Conservation (phyloP, 495 filamentous ascomycete genomes). For the Friedmanniomyces endolithicus region DNA sequence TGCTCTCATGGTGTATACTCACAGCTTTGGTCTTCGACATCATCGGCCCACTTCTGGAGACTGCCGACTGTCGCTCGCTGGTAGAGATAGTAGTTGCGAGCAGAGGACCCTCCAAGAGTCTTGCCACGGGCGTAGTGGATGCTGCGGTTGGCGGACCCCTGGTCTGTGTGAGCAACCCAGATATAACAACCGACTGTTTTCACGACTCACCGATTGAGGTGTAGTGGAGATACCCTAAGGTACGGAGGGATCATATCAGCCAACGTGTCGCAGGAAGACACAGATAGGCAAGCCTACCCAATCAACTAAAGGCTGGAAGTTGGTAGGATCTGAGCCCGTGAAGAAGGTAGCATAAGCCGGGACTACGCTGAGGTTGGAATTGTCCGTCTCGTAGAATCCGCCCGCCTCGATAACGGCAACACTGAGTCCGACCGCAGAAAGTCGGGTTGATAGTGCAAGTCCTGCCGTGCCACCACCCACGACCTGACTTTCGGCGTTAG, state of each 20-base stretch:
- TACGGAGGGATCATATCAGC: not conserved
- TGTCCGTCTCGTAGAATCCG: constrained; percentile 13
- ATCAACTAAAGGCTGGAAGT: constrained; percentile 18
- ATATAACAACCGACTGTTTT: not conserved
- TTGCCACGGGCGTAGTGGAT: constrained; percentile 21
- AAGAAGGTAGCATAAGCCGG: not conserved
- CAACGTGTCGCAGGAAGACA: not conserved
- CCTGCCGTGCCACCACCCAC: not conserved
- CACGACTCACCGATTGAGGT: not conserved
- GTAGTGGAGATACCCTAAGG: not conserved
- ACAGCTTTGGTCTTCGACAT: constrained; percentile 42
- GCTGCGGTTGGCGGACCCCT: not conserved
- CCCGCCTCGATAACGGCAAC: constrained; percentile 18
- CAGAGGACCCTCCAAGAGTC: constrained; percentile 21
- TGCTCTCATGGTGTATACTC: not conserved
- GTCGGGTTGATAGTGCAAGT: not conserved
- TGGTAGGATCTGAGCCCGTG: not conserved
- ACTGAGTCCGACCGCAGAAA: not conserved
- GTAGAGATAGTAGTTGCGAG: constrained; percentile 21
- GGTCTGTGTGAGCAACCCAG: not conserved
- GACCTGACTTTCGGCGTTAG: not conserved
- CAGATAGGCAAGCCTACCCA: constrained; percentile 4
- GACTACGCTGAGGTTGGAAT: constrained; percentile 5
- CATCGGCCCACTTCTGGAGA: constrained; percentile 44
- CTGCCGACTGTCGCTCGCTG: constrained; percentile 32